Conservation (phyloP, 192 early-diverging fungal genomes). For the Dissophora globulifera region DNA sequence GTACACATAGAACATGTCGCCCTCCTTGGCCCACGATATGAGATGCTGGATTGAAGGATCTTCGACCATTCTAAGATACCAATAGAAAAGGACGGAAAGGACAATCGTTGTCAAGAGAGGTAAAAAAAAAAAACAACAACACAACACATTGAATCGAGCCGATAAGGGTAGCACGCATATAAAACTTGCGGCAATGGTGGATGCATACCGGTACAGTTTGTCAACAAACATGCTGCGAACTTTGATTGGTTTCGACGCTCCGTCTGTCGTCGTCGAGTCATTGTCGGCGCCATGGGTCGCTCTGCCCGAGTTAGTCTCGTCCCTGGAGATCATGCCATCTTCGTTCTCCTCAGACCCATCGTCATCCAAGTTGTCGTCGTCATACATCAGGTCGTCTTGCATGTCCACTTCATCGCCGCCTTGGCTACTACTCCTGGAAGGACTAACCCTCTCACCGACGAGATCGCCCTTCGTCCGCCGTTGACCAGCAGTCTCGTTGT, state of each 20-base stretch:
- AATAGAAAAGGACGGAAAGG: neutral
- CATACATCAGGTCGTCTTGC: constrained; percentile 21
- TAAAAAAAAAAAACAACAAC: too few species aligned
- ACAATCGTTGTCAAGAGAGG: too few species aligned
- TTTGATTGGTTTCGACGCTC: constrained; percentile 18
- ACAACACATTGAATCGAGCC: too few species aligned
- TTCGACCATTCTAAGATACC: constrained; percentile 72
- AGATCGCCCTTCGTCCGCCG: neutral
- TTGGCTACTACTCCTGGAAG: constrained; percentile 1
- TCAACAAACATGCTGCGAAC: constrained; percentile 49
- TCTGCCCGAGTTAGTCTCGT: neutral
- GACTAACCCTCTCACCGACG: neutral
- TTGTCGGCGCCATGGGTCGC: constrained; percentile 6
- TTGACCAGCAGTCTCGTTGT: neutral
- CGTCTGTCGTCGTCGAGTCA: neutral
- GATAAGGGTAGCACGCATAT: too few species aligned
- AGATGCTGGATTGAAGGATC: constrained; percentile 68
- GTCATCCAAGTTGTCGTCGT: constrained; percentile 17
- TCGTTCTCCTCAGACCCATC: constrained; percentile 29
- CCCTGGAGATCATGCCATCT: constrained; percentile 20
- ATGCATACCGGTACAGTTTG: constrained; percentile 26
- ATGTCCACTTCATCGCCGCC: constrained; percentile 10
- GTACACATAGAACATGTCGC: constrained; percentile 89
- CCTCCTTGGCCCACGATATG: constrained; percentile 81
- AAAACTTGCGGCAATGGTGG: too few species aligned